These are phyloP conservation scores for Cercospora sp. DNA, from an alignment of 2,329 filamentous ascomycete species.

Conservation along the genomic window DNA sequence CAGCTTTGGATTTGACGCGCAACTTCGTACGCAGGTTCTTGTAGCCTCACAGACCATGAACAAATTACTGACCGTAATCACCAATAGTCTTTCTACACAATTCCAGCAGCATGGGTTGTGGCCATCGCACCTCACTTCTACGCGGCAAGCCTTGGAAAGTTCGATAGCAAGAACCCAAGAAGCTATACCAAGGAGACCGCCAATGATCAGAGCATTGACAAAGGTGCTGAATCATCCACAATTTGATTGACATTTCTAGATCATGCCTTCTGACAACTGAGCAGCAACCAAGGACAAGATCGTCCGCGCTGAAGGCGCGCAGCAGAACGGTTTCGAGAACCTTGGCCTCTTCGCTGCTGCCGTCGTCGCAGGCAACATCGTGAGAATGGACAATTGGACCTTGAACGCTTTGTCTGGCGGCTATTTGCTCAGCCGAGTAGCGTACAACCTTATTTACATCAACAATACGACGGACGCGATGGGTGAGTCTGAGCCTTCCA, in stretches of 20 bases:
- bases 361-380: conserved; percentile 43
- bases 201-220: conserved; percentile 23
- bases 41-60: not conserved
- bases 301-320: conserved; percentile 42
- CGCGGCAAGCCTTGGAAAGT: conserved; percentile 27
- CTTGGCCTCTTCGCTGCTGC: conserved; percentile 43
- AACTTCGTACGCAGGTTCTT: conserved; percentile 10
- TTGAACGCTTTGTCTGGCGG: conserved; percentile 33
- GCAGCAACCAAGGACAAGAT: conserved; percentile 39
- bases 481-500: conserved; percentile 10
- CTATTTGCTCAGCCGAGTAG: conserved; percentile 33
- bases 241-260: not conserved
- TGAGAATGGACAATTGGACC: conserved; percentile 34
- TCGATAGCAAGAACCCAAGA: conserved; percentile 23
- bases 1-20: conserved; percentile 17
- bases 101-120: conserved; percentile 38
- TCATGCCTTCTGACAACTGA: not conserved
- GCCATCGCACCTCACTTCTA: conserved; percentile 41
- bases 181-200: conserved; percentile 17
- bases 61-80: not conserved
- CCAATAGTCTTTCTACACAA: conserved; percentile 31
- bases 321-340: conserved; percentile 44
- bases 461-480: conserved; percentile 30
- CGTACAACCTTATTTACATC: conserved; percentile 37
- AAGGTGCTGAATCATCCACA: conserved; percentile 6